Evolutionary conservation across 352 stramenopile species (phyloP), one percentile per base, ranked within the genome.

Genomic region (Aphanomyces astaci): DNA sequence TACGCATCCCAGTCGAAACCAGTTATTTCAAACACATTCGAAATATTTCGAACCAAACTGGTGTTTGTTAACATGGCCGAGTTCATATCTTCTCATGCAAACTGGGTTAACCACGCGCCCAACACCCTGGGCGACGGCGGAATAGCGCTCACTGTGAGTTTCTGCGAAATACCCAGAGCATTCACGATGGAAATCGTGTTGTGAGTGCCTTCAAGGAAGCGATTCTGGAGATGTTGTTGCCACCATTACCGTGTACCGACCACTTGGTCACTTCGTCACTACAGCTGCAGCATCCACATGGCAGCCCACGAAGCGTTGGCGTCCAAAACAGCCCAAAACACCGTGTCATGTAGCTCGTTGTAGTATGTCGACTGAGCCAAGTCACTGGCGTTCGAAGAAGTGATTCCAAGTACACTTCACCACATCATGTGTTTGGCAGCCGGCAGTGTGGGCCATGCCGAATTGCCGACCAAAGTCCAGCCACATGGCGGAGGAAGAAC

Each of bases 331-430:
- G 62, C 11, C 19, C 9, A 24, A 4, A 68, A 68, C 15, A 68
- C n/a, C 3, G 28, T 59, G 2, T 13, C 22, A 17, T 68, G 56
- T 19, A 68, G 56, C 15, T 7, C 11, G 33, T 40, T 39, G 51
- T 17, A 32, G 30, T 59, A 59, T 24, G 51, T n/a, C n/a, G 51
- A 59, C 11, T 5, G 9, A 0, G 27, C 33, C 30, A 32, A 39
- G 32, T 68, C 62, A 24, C 13, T 60, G 22, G 30, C 19, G 1
- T 31, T 9, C 62, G 46, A 27, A 68, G n/a, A 1, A 59, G 31
- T 15, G 62, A 19, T 22, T 68, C 62, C 30, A 68, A 60, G 51
- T 68, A 68, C 24, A 68, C 62, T n/a, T 25, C 62, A 10, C 33
- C 15, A 10, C 1, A 10, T 25, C 22, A 39, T 31, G 19, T 3